Percentiles rank a stretch among this genome's conserved stretches.
Conservation (phyloP, 768 basidiomycete species). For the Tricholoma hemisulphureum region DNA sequence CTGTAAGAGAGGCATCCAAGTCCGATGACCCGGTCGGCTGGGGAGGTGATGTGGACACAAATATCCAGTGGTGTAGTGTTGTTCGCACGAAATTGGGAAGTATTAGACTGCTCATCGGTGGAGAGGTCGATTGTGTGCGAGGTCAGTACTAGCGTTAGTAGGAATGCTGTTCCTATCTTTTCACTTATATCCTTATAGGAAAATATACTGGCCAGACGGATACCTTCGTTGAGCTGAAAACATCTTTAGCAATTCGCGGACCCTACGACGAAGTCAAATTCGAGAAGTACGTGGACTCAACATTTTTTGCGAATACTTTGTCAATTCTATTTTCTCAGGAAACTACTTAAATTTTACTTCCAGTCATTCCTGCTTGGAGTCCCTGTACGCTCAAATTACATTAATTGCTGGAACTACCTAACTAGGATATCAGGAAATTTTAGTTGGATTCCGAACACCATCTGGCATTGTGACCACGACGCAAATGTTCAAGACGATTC, state of each 20-base stretch:
- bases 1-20: constrained; percentile 20
- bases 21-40: constrained; percentile 50
- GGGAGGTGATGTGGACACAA: constrained; percentile 84
- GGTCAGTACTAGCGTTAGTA: constrained; percentile 41
- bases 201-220: constrained; percentile 60
- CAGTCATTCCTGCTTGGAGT: constrained; percentile 91
- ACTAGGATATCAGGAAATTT: constrained; percentile 55
- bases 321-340: constrained; percentile 43
- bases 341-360: constrained; percentile 89
- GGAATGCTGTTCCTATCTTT: constrained; percentile 7
- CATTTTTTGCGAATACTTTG: background rate
- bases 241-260: constrained; percentile 69
- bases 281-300: constrained; percentile 58
- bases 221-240: constrained; percentile 84
- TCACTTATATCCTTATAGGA: constrained; percentile 37
- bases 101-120: constrained; percentile 73
- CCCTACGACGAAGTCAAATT: constrained; percentile 67
- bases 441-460: constrained; percentile 85
- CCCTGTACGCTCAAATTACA: constrained; percentile 51
- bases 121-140: constrained; percentile 88
- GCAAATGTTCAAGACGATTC: constrained; percentile 74
- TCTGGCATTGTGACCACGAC: constrained; percentile 63
- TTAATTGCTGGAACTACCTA: background rate
- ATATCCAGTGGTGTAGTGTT: constrained; percentile 88
- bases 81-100: constrained; percentile 82